These are phyloP conservation scores for Nymphaea thermarum DNA, from an alignment of 164 flowering plant genomes.

Conservation along the genomic window DNA sequence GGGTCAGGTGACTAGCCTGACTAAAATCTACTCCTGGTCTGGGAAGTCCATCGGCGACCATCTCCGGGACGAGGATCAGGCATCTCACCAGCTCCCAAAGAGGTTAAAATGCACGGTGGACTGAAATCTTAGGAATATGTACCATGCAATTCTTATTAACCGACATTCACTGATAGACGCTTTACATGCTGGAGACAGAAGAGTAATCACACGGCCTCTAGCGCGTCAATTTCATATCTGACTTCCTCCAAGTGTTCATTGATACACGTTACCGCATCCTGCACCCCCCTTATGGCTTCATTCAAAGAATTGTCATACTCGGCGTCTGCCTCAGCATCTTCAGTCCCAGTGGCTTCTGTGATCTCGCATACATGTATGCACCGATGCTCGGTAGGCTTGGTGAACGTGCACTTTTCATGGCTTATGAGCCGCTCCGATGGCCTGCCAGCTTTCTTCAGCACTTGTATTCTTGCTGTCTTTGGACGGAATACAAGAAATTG, in stretches of 20 bases:
- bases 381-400: conserved; percentile 45
- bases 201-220: conserved; percentile 21
- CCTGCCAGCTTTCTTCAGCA: conserved; percentile 86
- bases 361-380: conserved; percentile 76
- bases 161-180: no score
- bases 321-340: conserved; percentile 93
- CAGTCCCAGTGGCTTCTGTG: conserved; percentile 80
- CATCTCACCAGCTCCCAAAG: no score
- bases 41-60: no score
- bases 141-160: no score
- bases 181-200: no score
- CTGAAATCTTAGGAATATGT: no score
- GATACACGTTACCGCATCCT: conserved; percentile 68
- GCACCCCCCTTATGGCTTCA: conserved; percentile 88
- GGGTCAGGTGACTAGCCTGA: no score
- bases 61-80: no score
- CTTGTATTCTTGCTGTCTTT: conserved; percentile 85
- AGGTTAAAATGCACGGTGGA: no score
- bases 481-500: neutral
- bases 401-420: conserved; percentile 66
- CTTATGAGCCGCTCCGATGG: conserved; percentile 81
- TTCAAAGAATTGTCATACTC: conserved; percentile 70
- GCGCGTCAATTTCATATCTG: conserved; percentile 78
- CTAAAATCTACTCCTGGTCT: no score
- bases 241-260: conserved; percentile 86